Conservation (phyloP, 1,284 basidiomycete genomes). For the Ganoderma meredithae region DNA sequence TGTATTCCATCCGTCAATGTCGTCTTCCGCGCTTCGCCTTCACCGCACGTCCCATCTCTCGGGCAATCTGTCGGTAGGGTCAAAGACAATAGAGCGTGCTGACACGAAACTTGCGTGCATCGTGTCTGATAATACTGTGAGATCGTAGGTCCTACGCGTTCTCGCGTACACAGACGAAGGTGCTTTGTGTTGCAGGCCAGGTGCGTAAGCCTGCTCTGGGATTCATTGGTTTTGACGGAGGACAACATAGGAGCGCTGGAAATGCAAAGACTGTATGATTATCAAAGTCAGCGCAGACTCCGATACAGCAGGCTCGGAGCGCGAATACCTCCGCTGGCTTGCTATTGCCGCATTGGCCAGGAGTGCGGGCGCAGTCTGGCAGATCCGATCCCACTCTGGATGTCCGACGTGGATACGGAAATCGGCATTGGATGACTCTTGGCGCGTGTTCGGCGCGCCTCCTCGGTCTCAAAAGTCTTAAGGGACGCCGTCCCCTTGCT, state of each 20-base stretch:
- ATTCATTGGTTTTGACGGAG: not conserved
- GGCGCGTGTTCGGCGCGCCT: conserved; percentile 15
- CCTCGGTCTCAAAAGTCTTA: conserved; percentile 18
- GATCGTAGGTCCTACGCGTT: not conserved
- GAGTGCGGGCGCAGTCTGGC: not conserved
- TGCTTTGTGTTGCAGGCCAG: not conserved
- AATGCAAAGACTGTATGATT: not conserved
- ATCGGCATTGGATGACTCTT: not conserved
- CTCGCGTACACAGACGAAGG: conserved; percentile 2
- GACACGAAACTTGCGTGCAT: not conserved
- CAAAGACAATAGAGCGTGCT: conserved; percentile 14
- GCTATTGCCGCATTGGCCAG: not conserved
- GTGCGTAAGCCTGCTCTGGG: not conserved
- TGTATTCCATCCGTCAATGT: conserved; percentile 19
- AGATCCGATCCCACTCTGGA: conserved; percentile 9
- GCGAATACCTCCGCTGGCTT: not conserved
- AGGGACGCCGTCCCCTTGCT: conserved; percentile 20
- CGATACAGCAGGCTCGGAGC: not conserved
- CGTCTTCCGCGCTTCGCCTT: conserved; percentile 8
- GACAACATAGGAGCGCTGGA: not conserved
- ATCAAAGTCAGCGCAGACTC: not conserved
- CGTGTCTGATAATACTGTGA: conserved; percentile 10
- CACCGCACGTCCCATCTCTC: conserved; percentile 3
- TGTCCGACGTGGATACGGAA: conserved; percentile 21
- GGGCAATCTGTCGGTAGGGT: conserved; percentile 6